A percentile compares a stretch with the other conserved stretches of the same genome.
Conservation (phyloP, 345 rosid genomes). For the Laguncularia racemosa region DNA sequence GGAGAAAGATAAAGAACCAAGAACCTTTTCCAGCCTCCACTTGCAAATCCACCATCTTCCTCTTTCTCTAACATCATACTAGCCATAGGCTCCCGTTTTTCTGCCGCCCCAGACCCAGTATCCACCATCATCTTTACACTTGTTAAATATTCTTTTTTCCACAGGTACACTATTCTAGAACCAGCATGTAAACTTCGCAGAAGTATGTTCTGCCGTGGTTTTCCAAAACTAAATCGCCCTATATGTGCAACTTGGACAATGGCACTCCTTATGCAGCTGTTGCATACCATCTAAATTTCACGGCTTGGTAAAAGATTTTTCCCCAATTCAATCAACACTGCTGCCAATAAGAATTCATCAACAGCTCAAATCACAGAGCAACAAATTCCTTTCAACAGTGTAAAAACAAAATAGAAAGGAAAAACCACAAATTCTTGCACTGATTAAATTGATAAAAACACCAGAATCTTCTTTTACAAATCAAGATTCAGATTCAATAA, state of each 20-base stretch:
- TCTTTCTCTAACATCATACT: slow-evolving; percentile 48
- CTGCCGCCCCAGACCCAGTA: slow-evolving; percentile 40
- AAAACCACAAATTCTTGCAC: not conserved
- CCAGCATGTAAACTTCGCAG: slow-evolving; percentile 30
- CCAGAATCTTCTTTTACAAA: not conserved
- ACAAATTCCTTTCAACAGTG: not conserved
- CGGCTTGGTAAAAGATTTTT: slow-evolving; percentile 22
- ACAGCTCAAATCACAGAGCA: not conserved
- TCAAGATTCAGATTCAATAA: not conserved
- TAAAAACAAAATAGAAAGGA: not conserved
- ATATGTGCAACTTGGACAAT: slow-evolving; percentile 53
- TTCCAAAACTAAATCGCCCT: slow-evolving; percentile 32
- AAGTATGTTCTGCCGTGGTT: slow-evolving; percentile 20
- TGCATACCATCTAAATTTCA: slow-evolving; percentile 72
- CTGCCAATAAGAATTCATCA: slow-evolving; percentile 9
- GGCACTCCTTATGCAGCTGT: slow-evolving; percentile 44
- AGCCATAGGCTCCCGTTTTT: slow-evolving; percentile 28
- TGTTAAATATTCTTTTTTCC: slow-evolving; percentile 21
- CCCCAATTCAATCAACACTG: slow-evolving; percentile 7
- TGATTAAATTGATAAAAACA: too few relatives aligned
- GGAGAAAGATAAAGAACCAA: not conserved
- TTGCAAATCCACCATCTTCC: slow-evolving; percentile 58
- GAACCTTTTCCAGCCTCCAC: slow-evolving; percentile 93
- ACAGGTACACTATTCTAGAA: slow-evolving; percentile 18
- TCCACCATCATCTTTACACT: slow-evolving; percentile 73